Percentiles rank a stretch among this genome's conserved stretches.
Conservation (phyloP, 371 early-diverging fungal species). For the Haplosporangium sp. region DNA sequence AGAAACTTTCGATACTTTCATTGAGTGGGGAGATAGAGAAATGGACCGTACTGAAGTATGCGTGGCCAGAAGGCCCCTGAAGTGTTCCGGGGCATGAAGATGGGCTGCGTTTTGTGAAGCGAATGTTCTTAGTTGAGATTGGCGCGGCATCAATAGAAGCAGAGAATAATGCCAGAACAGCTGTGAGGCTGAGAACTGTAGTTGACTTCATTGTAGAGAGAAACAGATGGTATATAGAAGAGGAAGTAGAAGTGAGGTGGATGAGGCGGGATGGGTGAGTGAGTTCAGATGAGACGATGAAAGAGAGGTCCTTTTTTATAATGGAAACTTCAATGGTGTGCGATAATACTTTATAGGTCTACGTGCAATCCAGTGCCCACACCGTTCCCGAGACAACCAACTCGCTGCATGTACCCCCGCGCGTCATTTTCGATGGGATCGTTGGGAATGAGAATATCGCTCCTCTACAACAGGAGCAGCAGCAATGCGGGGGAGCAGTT, state of each 20-base stretch:
- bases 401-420: not conserved
- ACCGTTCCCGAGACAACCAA: not conserved
- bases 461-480: not conserved
- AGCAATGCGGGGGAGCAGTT: not conserved
- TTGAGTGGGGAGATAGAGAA: not conserved
- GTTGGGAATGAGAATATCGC: conserved; percentile 35
- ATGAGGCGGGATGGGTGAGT: not conserved
- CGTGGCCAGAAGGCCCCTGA: conserved; percentile 34
- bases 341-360: no score
- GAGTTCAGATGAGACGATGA: no score
- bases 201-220: conserved; percentile 29
- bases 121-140: conserved; percentile 5
- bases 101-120: conserved; percentile 10
- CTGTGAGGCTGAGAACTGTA: conserved; percentile 24
- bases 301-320: no score
- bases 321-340: no score
- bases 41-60: conserved; percentile 24
- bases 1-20: not conserved
- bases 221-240: not conserved
- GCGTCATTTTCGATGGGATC: conserved; percentile 9
- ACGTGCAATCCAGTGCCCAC: no score
- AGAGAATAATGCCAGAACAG: conserved; percentile 33
- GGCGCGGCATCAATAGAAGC: conserved; percentile 17
- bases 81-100: conserved; percentile 30
- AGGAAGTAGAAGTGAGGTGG: conserved; percentile 1